Conservation (phyloP, 345 rosid species). For the Pistacia integerrima region DNA sequence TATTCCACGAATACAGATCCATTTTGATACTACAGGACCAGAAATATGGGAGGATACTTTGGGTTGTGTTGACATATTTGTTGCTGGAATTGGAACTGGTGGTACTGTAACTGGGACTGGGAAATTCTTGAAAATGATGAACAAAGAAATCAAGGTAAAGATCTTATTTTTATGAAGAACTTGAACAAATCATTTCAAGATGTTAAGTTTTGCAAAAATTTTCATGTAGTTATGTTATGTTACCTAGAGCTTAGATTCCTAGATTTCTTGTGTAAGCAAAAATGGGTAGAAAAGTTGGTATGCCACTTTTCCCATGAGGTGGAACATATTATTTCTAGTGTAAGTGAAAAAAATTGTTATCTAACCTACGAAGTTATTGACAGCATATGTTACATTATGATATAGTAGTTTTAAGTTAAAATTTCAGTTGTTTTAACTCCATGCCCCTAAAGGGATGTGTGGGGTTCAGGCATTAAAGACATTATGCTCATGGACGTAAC, state of each 20-base stretch:
- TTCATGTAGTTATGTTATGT: not conserved
- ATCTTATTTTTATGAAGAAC: not conserved
- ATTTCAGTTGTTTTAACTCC: not conserved
- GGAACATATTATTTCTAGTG: not conserved
- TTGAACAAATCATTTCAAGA: conserved; percentile 7
- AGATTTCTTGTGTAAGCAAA: not conserved
- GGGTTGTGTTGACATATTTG: conserved; percentile 69
- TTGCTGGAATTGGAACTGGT: conserved; percentile 94
- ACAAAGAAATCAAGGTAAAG: conserved; percentile 63
- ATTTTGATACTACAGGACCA: conserved; percentile 92
- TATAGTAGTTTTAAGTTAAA: not conserved
- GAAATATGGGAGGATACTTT: conserved; percentile 95
- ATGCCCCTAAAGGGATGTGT: not conserved
- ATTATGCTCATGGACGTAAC: no score
- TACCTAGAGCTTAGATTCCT: not conserved
- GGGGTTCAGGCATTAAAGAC: not conserved
- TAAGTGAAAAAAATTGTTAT: not conserved
- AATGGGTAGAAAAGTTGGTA: not conserved
- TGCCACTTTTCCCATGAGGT: not conserved
- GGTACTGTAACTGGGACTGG: conserved; percentile 91
- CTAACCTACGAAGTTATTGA: not conserved
- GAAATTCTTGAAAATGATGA: conserved; percentile 79
- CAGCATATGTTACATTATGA: not conserved
- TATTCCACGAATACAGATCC: conserved; percentile 53
- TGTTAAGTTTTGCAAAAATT: not conserved